These are phyloP conservation scores for Fonsecaea monophora DNA, from an alignment of 2,329 filamentous ascomycete species.

Conservation along the genomic window DNA sequence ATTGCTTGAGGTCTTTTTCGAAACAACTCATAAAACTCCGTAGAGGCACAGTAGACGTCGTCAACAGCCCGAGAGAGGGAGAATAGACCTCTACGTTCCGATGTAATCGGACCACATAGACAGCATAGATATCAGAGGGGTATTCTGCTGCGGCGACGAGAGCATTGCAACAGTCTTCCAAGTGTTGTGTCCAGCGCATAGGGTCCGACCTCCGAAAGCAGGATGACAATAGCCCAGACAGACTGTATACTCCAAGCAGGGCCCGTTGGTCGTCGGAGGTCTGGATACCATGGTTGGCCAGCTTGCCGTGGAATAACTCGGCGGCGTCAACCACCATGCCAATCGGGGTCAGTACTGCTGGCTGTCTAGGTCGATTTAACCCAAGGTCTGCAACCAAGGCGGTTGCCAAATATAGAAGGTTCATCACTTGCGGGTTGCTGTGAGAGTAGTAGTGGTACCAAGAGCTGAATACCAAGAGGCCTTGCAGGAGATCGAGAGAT, in stretches of 20 bases:
- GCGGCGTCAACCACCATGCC: slow-evolving; percentile 21
- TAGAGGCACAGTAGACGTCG: slow-evolving; percentile 35
- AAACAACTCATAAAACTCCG: slow-evolving; percentile 52
- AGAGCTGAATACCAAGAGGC: slow-evolving; percentile 46
- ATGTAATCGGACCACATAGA: slow-evolving; percentile 59
- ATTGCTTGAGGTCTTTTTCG: slow-evolving; percentile 49
- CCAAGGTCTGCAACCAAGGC: slow-evolving; percentile 47
- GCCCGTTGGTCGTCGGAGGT: slow-evolving; percentile 30
- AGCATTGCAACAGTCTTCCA: slow-evolving; percentile 58
- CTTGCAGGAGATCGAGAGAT: slow-evolving; percentile 51
- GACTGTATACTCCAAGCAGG: slow-evolving; percentile 26
- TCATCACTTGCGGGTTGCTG: slow-evolving; percentile 44
- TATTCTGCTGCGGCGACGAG: slow-evolving; percentile 56
- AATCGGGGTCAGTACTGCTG: slow-evolving; percentile 7
- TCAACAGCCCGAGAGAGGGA: slow-evolving; percentile 30
- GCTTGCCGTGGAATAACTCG: slow-evolving; percentile 23
- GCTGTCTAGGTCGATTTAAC: slow-evolving; percentile 36
- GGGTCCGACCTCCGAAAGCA: slow-evolving; percentile 54
- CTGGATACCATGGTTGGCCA: slow-evolving; percentile 4
- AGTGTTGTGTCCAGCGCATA: slow-evolving; percentile 59
- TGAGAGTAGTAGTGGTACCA: slow-evolving; percentile 48
- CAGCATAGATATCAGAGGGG: slow-evolving; percentile 56
- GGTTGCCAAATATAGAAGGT: slow-evolving; percentile 48
- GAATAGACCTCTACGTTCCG: slow-evolving; percentile 54
- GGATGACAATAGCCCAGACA: slow-evolving; percentile 17